Conservation (phyloP, 805 yeast genomes). For the Myxozyma udenii region DNA sequence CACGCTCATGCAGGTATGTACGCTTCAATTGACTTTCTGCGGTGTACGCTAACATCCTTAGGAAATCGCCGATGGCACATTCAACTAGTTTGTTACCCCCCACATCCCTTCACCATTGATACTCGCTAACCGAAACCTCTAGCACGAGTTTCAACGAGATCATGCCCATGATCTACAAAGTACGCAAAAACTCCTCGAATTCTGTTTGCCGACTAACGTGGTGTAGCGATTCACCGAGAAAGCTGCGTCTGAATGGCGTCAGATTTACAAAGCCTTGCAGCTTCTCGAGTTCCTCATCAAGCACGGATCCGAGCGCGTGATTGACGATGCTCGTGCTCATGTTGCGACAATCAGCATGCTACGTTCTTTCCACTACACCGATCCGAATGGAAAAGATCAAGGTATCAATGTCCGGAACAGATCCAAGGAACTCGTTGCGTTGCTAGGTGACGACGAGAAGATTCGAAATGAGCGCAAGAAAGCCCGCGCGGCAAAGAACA, state of each 20-base stretch:
- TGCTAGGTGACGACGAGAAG: slow-evolving; percentile 71
- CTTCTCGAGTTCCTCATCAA: slow-evolving; percentile 85
- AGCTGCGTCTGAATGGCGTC: slow-evolving; percentile 96
- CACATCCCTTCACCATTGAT: neutral
- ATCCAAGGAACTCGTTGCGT: slow-evolving; percentile 66
- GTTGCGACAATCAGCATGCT: slow-evolving; percentile 78
- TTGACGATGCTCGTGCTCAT: slow-evolving; percentile 89
- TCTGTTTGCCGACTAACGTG: slow-evolving; percentile 35
- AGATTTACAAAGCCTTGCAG: slow-evolving; percentile 90
- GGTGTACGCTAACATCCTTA: slow-evolving; percentile 5
- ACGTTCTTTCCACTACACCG: slow-evolving; percentile 89
- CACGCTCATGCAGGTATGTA: slow-evolving; percentile 69
- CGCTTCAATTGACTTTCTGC: neutral
- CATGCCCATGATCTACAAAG: slow-evolving; percentile 46
- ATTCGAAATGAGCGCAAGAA: slow-evolving; percentile 84
- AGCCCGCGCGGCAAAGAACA: slow-evolving; percentile 81
- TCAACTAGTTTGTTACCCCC: slow-evolving; percentile 47
- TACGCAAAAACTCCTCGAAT: neutral
- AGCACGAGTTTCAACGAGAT: slow-evolving; percentile 45
- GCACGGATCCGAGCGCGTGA: slow-evolving; percentile 91
- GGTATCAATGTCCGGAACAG: slow-evolving; percentile 93
- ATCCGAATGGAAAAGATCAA: slow-evolving; percentile 90
- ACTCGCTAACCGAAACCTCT: neutral
- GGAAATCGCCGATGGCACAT: slow-evolving; percentile 92
- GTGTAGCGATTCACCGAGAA: slow-evolving; percentile 92